These are phyloP conservation scores for Metschnikowia colocasiae DNA, from an alignment of 805 yeast genomes.

Conservation along the genomic window DNA sequence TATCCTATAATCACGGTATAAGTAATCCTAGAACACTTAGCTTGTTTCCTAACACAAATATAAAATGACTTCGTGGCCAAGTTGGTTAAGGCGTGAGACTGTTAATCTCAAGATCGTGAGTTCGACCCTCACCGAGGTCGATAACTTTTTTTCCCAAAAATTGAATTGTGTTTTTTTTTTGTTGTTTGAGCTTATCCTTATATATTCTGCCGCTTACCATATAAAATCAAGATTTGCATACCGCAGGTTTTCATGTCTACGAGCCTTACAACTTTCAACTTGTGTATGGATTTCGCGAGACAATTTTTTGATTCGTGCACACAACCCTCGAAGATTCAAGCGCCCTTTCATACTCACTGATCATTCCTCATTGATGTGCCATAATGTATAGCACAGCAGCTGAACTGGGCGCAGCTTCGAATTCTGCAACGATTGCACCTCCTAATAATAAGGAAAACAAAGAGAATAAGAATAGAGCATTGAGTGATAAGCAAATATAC, in stretches of 20 bases:
- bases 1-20: too few relatives aligned
- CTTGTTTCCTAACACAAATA: too few relatives aligned
- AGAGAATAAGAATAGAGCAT: slow-evolving; percentile 23
- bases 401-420: slow-evolving; percentile 3
- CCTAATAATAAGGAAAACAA: neutral
- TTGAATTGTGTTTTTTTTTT: neutral
- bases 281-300: neutral
- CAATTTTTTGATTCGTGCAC: neutral
- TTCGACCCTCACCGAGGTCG: slow-evolving; percentile 21
- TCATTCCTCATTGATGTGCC: neutral
- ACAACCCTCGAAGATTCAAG: neutral
- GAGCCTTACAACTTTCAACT: neutral
- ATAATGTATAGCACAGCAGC: slow-evolving; percentile 7
- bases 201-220: neutral
- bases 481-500: slow-evolving; percentile 72
- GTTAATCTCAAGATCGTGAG: slow-evolving; percentile 20
- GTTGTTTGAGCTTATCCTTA: too few relatives aligned
- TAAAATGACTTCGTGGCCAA: slow-evolving; percentile 17
- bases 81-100: slow-evolving; percentile 20
- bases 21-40: too few relatives aligned
- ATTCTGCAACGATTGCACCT: neutral
- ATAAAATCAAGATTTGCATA: neutral
- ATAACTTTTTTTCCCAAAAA: too few relatives aligned
- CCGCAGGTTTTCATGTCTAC: neutral
- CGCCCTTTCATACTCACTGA: neutral